Conservation (phyloP, 1,284 basidiomycete species). For the Microbotryum intermedium region DNA sequence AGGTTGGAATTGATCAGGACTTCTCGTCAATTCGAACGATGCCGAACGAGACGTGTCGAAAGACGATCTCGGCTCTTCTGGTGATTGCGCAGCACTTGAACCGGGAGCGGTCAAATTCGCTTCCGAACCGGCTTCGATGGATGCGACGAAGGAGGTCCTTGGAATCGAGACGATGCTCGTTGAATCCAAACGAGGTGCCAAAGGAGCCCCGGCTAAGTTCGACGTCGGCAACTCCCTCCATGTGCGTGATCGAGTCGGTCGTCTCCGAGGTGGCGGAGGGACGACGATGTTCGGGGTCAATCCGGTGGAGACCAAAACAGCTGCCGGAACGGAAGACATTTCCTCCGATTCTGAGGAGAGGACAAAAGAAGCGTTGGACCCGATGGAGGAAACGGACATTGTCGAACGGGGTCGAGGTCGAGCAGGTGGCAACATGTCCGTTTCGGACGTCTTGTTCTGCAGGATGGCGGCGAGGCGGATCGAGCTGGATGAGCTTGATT, state of each 20-base stretch:
- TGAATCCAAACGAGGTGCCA: background rate
- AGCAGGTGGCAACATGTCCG: background rate
- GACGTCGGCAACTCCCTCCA: conserved; percentile 3
- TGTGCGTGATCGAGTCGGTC: background rate
- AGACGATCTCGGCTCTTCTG: too few species aligned
- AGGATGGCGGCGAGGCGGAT: conserved; percentile 5
- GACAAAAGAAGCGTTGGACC: background rate
- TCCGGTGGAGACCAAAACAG: background rate
- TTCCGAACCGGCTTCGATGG: too few species aligned
- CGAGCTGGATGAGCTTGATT: background rate
- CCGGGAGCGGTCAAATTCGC: too few species aligned
- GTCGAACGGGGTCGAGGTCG: background rate
- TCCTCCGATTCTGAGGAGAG: background rate
- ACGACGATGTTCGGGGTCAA: background rate
- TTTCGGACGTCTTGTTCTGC: background rate
- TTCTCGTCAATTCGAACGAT: too few species aligned
- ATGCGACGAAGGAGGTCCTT: too few species aligned
- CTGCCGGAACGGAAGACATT: background rate
- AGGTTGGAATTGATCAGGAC: too few species aligned
- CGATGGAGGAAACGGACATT: conserved; percentile 1
- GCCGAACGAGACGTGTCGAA: too few species aligned
- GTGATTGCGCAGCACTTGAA: too few species aligned
- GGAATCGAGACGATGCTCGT: too few species aligned
- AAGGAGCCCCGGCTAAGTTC: background rate
- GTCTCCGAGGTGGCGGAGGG: background rate